These are phyloP conservation scores for Scedosporium apiospermum DNA, from an alignment of 2,329 filamentous ascomycete species.

Conservation along the genomic window DNA sequence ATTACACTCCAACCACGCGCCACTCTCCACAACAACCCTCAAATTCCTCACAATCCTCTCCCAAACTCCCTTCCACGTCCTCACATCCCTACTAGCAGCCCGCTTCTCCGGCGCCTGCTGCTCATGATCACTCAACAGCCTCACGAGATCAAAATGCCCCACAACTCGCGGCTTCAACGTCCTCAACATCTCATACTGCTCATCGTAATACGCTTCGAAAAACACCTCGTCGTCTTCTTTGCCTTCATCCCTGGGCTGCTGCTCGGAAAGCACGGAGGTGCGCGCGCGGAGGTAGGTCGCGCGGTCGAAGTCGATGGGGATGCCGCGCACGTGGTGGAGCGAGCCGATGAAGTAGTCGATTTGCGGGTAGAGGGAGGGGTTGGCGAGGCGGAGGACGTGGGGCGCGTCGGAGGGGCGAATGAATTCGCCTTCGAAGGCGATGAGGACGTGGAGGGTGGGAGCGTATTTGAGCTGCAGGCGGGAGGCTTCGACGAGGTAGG, in stretches of 20 bases:
- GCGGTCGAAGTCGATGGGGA: constrained; percentile 82
- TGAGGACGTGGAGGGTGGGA: constrained; percentile 62
- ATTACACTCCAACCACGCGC: constrained; percentile 83
- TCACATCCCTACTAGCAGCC: constrained; percentile 48
- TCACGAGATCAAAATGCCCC: constrained; percentile 88
- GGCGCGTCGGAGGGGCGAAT: constrained; percentile 57
- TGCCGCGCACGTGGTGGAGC: constrained; percentile 75
- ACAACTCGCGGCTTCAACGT: constrained; percentile 66
- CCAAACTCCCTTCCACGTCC: constrained; percentile 59
- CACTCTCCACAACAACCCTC: constrained; percentile 58
- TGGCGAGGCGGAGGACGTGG: constrained; percentile 50
- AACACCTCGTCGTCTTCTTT: constrained; percentile 57
- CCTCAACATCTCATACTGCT: constrained; percentile 71
- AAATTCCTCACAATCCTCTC: constrained; percentile 65
- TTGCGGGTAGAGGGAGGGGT: constrained; percentile 41
- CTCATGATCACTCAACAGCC: constrained; percentile 60
- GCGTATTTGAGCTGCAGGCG: constrained; percentile 64
- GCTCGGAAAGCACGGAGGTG: constrained; percentile 19
- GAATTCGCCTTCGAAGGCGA: constrained; percentile 92
- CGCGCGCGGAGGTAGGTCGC: constrained; percentile 58
- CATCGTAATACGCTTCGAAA: constrained; percentile 79
- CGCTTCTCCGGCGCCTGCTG: no score
- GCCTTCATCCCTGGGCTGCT: constrained; percentile 7
- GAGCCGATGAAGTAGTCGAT: constrained; percentile 92
- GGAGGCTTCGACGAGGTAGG: constrained; percentile 67